Base-by-base conservation (phyloP, 306 rosid genomes). In the Arachis hypogaea region DNA sequence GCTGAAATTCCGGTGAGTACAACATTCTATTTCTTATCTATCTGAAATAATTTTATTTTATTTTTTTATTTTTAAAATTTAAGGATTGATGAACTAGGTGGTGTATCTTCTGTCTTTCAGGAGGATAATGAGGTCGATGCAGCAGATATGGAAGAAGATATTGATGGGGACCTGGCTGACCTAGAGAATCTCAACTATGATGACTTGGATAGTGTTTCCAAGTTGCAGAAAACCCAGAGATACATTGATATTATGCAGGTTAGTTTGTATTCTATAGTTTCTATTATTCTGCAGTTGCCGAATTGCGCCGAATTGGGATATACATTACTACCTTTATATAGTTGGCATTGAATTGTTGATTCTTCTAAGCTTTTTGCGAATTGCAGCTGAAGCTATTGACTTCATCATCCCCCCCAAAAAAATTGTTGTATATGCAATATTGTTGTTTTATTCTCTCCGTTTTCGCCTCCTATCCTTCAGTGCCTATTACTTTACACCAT, bases 141-240 rank as follows among this genome's bases (percentile, higher is more conserved):
- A 1, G 87, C 76, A 3, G 88, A 87, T 67, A 88, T 94, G 97
- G 97, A 91, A 60, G 98, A 94, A 83, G 99, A 92, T 85, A 72
- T 92, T 49, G 97, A 89, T 84, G 99, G 95, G 7, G 96, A 94
- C 57, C 50, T 94, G 75, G 95, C 88, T n/a, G 95, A 94, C 81
- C 63, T 94, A 52, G 99, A 92, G 63, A 89, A 78, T 69, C 92
- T 94, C 52, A 89, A 94, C 78, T 94, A 88, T 56, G 99, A 94
- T 75, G 97, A 94, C 77, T 81, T 94, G 73, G 99, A 94, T 60
- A 88, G 96, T 80, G 97, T 94, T 62, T 94, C 97, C 22, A 94
- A 94, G 79, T 83, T 94, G 90, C 99, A 86, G 84, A 86, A 94
- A 77, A 75, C 97, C 12, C 97, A 88, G 72, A 85, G 96, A 83